Evolutionary conservation across 768 basidiomycete species (phyloP), one percentile per base, ranked within the genome.

Genomic region (Mycena albidolilacea): DNA sequence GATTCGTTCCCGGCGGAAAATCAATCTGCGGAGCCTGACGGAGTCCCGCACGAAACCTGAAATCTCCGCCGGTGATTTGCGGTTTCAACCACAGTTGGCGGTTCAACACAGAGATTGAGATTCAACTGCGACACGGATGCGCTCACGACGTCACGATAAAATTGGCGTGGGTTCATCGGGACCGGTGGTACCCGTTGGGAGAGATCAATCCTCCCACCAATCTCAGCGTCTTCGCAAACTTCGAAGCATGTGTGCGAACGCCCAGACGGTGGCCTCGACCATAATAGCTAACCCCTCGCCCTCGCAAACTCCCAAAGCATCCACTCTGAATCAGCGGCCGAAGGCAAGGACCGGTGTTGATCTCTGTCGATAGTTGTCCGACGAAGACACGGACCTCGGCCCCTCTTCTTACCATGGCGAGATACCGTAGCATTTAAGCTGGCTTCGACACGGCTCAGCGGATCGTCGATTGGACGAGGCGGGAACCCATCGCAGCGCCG

Each of bases 281-380:
- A 48, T 63, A 63, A 63, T 63, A 46, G 30, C 44, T 63, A 63
- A 46, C 61, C 44, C 61, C 61, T 63, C 61, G 23, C 43, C n/a
- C 11, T 46, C 12, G 11, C 12, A 14, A 46, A 17, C 19, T 50
- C 39, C 30, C 59, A 7, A 44, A 62, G 23, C 14, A 50, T 48
- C 19, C 7, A 7, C n/a, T 15, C 23, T 23, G 23, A 23, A 23
- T 23, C 14, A 35, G 15, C 19, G 48, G 63, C 19, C 37, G 59
- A 64, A 50, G 10, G 19, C 19, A 6, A n/a, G 46, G n/a, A 10
- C 46, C 46, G 35, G 35, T n/a, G 63, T 11, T 48, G 21, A n/a
- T 19, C 15, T 7, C 5, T 17, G 14, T 8, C 15, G 17, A 50
- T 44, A 21, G 10, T 23, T 46, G 5, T 30, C 46, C 30, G 62